Conservation (phyloP, 768 basidiomycete species). For the Naganishia kalamii region DNA sequence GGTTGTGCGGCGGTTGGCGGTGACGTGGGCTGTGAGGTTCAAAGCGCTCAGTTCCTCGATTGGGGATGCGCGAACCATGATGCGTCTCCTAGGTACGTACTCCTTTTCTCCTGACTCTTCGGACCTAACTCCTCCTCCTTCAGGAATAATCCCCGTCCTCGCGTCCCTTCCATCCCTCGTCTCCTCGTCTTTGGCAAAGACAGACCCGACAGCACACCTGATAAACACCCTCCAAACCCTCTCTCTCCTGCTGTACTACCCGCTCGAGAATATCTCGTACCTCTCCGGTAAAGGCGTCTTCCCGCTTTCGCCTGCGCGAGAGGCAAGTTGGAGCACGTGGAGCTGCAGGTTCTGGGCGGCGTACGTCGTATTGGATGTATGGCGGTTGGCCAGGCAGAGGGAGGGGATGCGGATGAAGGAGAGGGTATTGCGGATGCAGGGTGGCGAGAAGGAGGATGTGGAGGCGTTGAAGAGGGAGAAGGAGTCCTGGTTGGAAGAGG, state of each 20-base stretch:
- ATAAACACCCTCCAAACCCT: slow-evolving; percentile 35
- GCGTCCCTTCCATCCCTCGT: slow-evolving; percentile 25
- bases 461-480: slow-evolving; percentile 3
- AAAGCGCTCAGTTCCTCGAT: slow-evolving; percentile 26
- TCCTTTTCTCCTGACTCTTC: slow-evolving; percentile 1
- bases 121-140: slow-evolving; percentile 1
- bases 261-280: slow-evolving; percentile 41
- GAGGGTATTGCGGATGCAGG: not conserved
- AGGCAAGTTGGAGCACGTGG: slow-evolving; percentile 32
- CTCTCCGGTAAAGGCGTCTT: slow-evolving; percentile 37
- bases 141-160: slow-evolving; percentile 32
- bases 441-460: slow-evolving; percentile 6
- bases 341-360: slow-evolving; percentile 42
- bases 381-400: slow-evolving; percentile 5
- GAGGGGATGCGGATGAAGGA: not conserved
- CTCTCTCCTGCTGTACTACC: slow-evolving; percentile 38
- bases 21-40: slow-evolving; percentile 4
- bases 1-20: not conserved
- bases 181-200: not conserved
- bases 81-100: slow-evolving; percentile 39
- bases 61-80: slow-evolving; percentile 41
- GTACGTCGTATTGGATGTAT: slow-evolving; percentile 19
- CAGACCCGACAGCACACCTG: slow-evolving; percentile 22
- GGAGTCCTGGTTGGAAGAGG: slow-evolving; percentile 9
- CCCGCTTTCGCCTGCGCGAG: slow-evolving; percentile 22